phyloP scores from a whole-genome alignment of 345 rosid genomes.

The Eucalyptus polyanthemos region DNA sequence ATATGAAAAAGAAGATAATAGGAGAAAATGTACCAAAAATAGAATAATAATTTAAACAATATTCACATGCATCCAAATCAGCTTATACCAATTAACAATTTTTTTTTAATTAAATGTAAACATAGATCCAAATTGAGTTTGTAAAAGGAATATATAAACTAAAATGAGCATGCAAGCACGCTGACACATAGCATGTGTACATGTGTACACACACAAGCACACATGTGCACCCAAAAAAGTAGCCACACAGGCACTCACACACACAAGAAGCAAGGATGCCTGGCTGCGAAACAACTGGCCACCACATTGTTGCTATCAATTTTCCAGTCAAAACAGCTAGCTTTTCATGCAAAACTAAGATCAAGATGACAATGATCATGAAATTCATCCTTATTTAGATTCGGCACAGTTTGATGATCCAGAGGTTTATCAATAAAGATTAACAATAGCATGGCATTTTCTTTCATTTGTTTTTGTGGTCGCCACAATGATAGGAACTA shows the following conservation, averaged over 20 bases:
- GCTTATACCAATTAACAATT: not conserved
- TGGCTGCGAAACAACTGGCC: not conserved
- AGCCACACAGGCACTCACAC: not conserved
- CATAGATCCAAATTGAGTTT: not conserved
- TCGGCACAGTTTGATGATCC: not conserved
- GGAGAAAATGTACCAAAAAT: not conserved
- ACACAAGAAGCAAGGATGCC: not conserved
- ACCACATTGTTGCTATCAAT: not conserved
- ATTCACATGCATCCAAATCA: not conserved
- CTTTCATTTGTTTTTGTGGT: not conserved
- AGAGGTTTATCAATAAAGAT: not conserved
- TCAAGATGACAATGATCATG: not conserved
- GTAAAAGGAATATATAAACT: not conserved
- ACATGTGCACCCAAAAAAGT: not conserved
- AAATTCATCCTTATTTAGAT: not conserved
- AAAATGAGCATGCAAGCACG: not conserved
- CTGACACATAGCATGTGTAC: not conserved
- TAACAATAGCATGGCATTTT: not conserved
- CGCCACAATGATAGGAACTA: not conserved
- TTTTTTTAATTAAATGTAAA: not conserved
- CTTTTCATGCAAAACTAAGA: not conserved
- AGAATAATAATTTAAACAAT: not conserved
- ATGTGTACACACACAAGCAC: not conserved
- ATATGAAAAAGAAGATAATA: not conserved
- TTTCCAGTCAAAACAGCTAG: not conserved